phyloP scores from a whole-genome alignment of 2,329 filamentous ascomycete genomes.

The Allantophomopsis lycopodina region DNA sequence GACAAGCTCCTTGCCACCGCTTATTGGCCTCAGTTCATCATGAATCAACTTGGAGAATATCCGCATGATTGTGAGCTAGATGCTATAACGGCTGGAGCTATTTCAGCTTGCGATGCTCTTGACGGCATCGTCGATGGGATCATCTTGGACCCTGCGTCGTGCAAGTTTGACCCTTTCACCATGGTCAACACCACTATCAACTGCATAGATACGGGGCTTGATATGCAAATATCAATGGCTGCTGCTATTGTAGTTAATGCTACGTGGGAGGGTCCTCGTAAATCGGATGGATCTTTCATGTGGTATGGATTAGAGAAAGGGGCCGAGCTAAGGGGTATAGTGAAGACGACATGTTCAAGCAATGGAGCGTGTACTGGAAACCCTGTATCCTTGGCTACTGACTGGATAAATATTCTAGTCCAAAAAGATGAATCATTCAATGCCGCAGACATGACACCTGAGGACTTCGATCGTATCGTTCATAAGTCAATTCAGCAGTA shows the following conservation, averaged over 20 bases:
- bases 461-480: constrained; percentile 1
- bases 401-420: constrained; percentile 5
- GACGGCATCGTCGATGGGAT: constrained; percentile 9
- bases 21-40: constrained; percentile 6
- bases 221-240: constrained; percentile 1
- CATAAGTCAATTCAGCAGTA: too few species aligned
- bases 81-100: constrained; percentile 4
- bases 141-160: constrained; percentile 3
- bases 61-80: constrained; percentile 6
- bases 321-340: constrained; percentile 1
- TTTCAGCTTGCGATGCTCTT: constrained; percentile 6
- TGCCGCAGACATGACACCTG: constrained; percentile 2
- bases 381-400: background rate
- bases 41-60: constrained; percentile 4
- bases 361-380: constrained; percentile 1
- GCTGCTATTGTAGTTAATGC: constrained; percentile 2
- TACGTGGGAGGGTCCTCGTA: constrained; percentile 3
- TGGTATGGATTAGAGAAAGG: constrained; percentile 5
- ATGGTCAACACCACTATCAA: constrained; percentile 4
- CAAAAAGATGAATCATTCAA: constrained; percentile 4
- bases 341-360: background rate
- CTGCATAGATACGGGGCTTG: constrained; percentile 3
- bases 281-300: background rate
- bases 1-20: constrained; percentile 1
- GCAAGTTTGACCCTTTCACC: constrained; percentile 5